A percentile compares a stretch with the other conserved stretches of the same genome.
These are phyloP conservation scores for Ochromonas danica DNA, from an alignment of 108 stramenopile species.

Conservation along the genomic window DNA sequence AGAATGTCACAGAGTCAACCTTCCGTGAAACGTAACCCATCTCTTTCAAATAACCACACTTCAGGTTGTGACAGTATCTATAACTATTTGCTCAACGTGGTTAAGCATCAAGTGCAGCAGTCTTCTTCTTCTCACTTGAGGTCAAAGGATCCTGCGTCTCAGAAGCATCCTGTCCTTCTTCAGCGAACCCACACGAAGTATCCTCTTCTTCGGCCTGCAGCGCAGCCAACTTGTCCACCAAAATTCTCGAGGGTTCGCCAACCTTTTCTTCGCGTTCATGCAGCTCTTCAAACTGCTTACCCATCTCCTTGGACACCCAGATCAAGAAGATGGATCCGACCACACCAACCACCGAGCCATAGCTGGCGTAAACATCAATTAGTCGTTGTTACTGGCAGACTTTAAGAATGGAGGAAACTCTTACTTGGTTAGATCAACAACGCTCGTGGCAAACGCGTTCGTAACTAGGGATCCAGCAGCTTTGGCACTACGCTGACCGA, in stretches of 20 bases:
- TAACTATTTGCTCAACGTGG: too few species aligned
- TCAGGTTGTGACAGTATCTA: too few species aligned
- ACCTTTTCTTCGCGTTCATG: conserved; percentile 83
- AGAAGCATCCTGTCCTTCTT: conserved; percentile 44
- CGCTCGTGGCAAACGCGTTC: conserved; percentile 79
- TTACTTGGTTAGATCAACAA: conserved; percentile 32
- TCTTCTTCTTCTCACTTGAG: too few species aligned
- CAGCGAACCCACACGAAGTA: conserved; percentile 48
- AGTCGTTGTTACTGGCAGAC: conserved; percentile 25
- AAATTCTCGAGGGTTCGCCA: conserved; percentile 67
- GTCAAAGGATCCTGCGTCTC: too few species aligned
- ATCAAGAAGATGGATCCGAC: conserved; percentile 81
- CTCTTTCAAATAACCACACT: too few species aligned
- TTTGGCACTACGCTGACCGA: conserved; percentile 89
- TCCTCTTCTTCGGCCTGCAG: conserved; percentile 29
- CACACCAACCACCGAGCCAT: conserved; percentile 84
- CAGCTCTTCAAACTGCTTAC: conserved; percentile 82
- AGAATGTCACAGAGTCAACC: too few species aligned
- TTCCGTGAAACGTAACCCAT: too few species aligned
- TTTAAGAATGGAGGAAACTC: too few species aligned
- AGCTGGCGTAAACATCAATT: conserved; percentile 74
- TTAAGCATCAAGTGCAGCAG: too few species aligned
- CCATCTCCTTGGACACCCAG: conserved; percentile 90
- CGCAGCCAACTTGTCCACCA: neutral
- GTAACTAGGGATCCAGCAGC: conserved; percentile 90